Evolutionary conservation across 257 asterid species (phyloP).

Genomic region (Nicotiana obtusifolia): DNA sequence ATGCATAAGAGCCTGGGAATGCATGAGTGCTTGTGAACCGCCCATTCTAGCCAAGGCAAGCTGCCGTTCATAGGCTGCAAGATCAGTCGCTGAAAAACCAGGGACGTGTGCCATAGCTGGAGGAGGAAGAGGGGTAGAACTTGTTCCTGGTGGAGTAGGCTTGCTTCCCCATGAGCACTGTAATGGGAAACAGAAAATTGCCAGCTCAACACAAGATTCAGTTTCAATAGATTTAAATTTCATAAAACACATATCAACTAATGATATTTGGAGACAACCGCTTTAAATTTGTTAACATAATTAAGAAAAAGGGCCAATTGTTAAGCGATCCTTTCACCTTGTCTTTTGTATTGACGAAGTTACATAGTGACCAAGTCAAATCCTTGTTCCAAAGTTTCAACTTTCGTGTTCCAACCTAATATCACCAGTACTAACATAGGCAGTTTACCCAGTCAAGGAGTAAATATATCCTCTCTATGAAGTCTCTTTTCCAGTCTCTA

Average conservation of each 20-base stretch:
- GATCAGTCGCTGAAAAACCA: conserved; percentile 47
- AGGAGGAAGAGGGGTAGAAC: conserved; percentile 61
- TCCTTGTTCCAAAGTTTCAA: not conserved
- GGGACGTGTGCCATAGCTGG: conserved; percentile 50
- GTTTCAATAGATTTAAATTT: not conserved
- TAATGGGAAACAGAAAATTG: not conserved
- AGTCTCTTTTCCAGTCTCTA: not conserved
- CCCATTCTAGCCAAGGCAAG: conserved; percentile 51
- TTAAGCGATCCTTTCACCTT: no score
- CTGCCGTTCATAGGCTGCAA: conserved; percentile 58
- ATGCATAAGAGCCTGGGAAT: conserved; percentile 49
- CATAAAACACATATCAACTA: not conserved
- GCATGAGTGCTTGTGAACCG: conserved; percentile 55
- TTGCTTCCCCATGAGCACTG: conserved; percentile 90
- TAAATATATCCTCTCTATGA: not conserved
- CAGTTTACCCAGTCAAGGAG: not conserved
- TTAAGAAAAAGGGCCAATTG: no score
- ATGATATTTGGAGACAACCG: not conserved
- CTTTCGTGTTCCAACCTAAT: not conserved
- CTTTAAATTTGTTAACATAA: no score
- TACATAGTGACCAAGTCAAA: not conserved
- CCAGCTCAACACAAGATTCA: not conserved
- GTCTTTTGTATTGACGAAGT: no score
- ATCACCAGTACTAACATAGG: not conserved
- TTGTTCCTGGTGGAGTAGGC: conserved; percentile 74